Evolutionary conservation across 2,329 filamentous ascomycete species (phyloP).

Genomic region (Curvularia eragrostidis): DNA sequence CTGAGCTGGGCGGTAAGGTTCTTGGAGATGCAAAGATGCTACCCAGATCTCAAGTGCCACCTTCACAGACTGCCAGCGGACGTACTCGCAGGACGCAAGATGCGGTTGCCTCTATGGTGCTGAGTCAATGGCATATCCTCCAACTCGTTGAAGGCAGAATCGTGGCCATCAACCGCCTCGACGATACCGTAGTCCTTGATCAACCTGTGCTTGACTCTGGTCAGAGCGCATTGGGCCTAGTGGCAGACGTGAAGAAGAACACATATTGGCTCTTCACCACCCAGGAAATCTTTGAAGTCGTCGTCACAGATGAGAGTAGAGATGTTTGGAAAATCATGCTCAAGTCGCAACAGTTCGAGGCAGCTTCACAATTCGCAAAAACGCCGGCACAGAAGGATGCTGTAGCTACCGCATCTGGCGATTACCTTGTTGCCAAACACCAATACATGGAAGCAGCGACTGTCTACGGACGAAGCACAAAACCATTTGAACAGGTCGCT

Average conservation of each 20-base stretch:
- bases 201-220: conserved; percentile 82
- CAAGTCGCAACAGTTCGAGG: conserved; percentile 83
- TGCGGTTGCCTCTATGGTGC: conserved; percentile 76
- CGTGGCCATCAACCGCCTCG: conserved; percentile 84
- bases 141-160: conserved; percentile 82
- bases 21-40: conserved; percentile 82
- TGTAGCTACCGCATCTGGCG: conserved; percentile 89
- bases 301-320: conserved; percentile 85
- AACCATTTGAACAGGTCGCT: conserved; percentile 95
- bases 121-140: conserved; percentile 94
- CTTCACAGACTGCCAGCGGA: conserved; percentile 69
- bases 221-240: conserved; percentile 80
- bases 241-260: conserved; percentile 90
- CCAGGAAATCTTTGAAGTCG: conserved; percentile 91
- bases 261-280: conserved; percentile 97
- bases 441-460: conserved; percentile 85
- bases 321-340: conserved; percentile 97
- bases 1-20: conserved; percentile 74
- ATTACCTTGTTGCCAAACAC: conserved; percentile 81
- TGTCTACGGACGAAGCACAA: conserved; percentile 93
- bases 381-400: conserved; percentile 84
- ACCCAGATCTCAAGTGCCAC: conserved; percentile 73
- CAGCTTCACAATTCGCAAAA: conserved; percentile 83
- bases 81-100: conserved; percentile 72
- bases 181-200: conserved; percentile 84